These are phyloP conservation scores for Boletales sp. DNA, from an alignment of 768 basidiomycete genomes.

Conservation along the genomic window DNA sequence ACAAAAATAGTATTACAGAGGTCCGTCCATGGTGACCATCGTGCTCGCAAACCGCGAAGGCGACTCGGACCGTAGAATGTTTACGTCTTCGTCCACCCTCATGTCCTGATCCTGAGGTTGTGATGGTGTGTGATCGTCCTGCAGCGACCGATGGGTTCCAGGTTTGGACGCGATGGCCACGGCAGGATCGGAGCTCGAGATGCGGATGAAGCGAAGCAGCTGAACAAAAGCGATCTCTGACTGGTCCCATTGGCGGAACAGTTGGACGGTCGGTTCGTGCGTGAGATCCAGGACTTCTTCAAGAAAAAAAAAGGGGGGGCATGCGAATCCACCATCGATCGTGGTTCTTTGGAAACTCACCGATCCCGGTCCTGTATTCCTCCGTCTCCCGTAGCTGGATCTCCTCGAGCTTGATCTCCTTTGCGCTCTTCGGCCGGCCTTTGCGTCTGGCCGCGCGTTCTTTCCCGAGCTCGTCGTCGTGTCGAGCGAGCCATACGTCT, in stretches of 20 bases:
- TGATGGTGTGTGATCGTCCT: not conserved
- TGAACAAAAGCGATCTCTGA: constrained; percentile 68
- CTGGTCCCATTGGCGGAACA: constrained; percentile 79
- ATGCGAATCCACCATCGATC: too few relatives aligned
- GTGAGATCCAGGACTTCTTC: constrained; percentile 80
- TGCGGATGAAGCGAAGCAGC: constrained; percentile 71
- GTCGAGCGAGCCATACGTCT: constrained; percentile 71
- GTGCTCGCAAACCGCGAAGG: constrained; percentile 35
- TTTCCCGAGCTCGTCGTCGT: constrained; percentile 59
- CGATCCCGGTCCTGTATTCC: constrained; percentile 76
- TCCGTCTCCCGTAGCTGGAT: constrained; percentile 65
- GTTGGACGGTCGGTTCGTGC: constrained; percentile 59
- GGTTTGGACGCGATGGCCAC: constrained; percentile 50
- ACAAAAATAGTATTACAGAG: constrained; percentile 11
- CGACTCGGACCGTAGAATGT: constrained; percentile 24
- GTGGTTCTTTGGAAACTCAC: constrained; percentile 37
- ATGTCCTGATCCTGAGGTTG: constrained; percentile 23
- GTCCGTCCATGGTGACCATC: constrained; percentile 36
- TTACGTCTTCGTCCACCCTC: constrained; percentile 26
- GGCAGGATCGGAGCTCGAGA: constrained; percentile 55
- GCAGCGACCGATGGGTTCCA: constrained; percentile 51
- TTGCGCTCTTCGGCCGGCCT: constrained; percentile 71
- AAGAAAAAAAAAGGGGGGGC: not conserved
- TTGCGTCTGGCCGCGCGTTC: constrained; percentile 63
- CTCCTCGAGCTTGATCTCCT: constrained; percentile 67